These are phyloP conservation scores for Aspergillus heteromorphus DNA, from an alignment of 495 filamentous ascomycete genomes.

Conservation along the genomic window DNA sequence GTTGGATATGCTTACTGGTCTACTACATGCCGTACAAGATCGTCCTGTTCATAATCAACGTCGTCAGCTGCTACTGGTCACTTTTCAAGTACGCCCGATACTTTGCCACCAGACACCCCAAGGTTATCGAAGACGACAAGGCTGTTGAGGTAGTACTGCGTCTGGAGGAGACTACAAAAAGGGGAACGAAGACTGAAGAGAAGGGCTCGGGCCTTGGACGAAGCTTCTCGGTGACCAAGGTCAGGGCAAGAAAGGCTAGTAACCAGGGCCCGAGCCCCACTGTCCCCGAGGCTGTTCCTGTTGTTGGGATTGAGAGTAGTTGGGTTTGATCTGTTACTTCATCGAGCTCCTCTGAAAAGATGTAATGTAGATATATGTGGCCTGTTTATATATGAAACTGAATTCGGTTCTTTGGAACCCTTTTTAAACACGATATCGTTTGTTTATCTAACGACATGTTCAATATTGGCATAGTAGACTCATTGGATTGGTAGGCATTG, in stretches of 20 bases:
- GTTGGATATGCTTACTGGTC: not conserved
- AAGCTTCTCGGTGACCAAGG: not conserved
- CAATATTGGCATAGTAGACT: no score
- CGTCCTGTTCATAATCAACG: conserved; percentile 32
- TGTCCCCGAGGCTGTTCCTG: not conserved
- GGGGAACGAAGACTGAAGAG: not conserved
- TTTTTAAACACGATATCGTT: no score
- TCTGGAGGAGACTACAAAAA: not conserved
- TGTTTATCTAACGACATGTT: no score
- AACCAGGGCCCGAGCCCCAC: not conserved
- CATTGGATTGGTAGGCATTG: no score
- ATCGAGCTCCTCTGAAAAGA: not conserved
- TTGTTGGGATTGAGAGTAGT: not conserved
- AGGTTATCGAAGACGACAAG: conserved; percentile 39
- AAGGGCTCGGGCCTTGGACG: not conserved
- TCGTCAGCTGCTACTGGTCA: conserved; percentile 38
- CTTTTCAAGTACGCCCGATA: conserved; percentile 41
- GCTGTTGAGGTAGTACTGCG: conserved; percentile 34
- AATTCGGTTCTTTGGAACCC: no score
- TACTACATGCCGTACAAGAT: conserved; percentile 32
- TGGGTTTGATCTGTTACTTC: not conserved
- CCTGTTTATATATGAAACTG: no score
- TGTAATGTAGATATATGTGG: not conserved
- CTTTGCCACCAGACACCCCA: conserved; percentile 38
- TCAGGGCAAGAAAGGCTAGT: not conserved